Conservation (phyloP, 306 rosid genomes). For the Quercus bicolor region DNA sequence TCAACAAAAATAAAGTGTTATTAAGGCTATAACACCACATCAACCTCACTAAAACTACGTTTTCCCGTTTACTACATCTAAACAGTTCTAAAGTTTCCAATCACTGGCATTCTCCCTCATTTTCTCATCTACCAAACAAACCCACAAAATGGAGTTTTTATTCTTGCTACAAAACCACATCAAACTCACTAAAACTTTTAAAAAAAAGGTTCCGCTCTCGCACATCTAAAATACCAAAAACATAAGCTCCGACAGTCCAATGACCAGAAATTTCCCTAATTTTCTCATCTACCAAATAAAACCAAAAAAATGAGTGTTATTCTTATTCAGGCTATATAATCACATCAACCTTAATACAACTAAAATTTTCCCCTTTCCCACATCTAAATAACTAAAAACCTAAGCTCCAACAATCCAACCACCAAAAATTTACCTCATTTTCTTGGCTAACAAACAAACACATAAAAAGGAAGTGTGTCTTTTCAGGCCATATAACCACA, state of each 20-base stretch:
- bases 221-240: background rate
- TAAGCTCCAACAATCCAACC: background rate
- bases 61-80: background rate
- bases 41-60: background rate
- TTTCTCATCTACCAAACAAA: conserved; percentile 9
- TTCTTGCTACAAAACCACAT: background rate
- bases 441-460: background rate
- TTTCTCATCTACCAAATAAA: conserved; percentile 11
- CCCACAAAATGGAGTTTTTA: background rate
- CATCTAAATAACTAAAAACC: background rate
- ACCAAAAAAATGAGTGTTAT: background rate
- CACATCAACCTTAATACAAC: background rate
- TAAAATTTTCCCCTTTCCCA: background rate
- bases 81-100: background rate
- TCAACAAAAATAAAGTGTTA: no score
- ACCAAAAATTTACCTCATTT: background rate
- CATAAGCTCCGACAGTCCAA: background rate
- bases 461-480: background rate
- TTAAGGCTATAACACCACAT: background rate
- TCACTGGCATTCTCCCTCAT: background rate
- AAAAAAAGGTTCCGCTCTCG: background rate
- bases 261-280: background rate
- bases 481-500: background rate
- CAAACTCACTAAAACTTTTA: background rate
- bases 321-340: background rate